Base-by-base conservation (phyloP, 164 flowering plant genomes). In the Liquidambar formosana region DNA sequence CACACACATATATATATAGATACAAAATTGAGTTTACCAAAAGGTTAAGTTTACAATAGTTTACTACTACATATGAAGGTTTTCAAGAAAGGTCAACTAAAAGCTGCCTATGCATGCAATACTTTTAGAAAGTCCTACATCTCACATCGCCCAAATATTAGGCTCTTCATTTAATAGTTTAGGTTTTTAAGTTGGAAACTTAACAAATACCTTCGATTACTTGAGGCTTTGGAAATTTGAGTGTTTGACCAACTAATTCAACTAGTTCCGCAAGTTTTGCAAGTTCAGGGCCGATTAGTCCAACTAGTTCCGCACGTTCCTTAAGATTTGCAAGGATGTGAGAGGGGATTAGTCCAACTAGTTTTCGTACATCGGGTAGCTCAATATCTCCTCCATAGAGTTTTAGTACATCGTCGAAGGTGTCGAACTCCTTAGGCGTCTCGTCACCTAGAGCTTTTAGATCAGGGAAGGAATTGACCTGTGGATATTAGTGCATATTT, bases 211-310 rank as follows among this genome's bases (percentile, higher is more conserved):
- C 86, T 81, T 76, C 63, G 48, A 85, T 83, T 12, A 85, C 77
- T 61, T 79, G 83, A 60, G 89, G 89, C 45, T 76, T 18, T 63
- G 86, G 87, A 47, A 79, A 85, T 33, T 81, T 83, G 18, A 68
- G 15, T 11, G 33, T 44, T 69, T 78, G 71, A 44, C 79, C 82
- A 66, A n/a, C n/a, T n/a, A n/a, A n/a, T n/a, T n/a, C n/a, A n/a
- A n/a, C n/a, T n/a, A n/a, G n/a, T n/a, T n/a, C n/a, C n/a, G n/a
- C n/a, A n/a, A n/a, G n/a, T n/a, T n/a, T n/a, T n/a, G n/a, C n/a
- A n/a, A n/a, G n/a, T n/a, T n/a, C n/a, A n/a, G n/a, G n/a, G n/a
- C n/a, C n/a, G n/a, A n/a, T n/a, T n/a, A n/a, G n/a, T n/a, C n/a
- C n/a, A n/a, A n/a, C n/a, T n/a, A n/a, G n/a, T n/a, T n/a, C n/a